These are phyloP conservation scores for Lentinula novae-zelandiae DNA, from an alignment of 1,284 basidiomycete genomes.

Conservation along the genomic window DNA sequence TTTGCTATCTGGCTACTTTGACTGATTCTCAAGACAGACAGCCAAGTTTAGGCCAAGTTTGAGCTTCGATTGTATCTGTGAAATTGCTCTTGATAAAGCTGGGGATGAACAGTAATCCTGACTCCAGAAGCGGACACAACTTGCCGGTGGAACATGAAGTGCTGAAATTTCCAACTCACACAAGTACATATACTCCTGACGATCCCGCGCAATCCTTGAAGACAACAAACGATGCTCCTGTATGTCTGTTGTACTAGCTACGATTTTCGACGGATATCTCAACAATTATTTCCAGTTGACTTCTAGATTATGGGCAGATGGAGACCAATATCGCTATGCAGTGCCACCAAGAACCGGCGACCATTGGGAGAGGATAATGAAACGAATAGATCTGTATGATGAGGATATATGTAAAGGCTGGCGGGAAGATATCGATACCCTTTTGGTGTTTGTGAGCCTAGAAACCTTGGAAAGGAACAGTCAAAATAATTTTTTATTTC, in stretches of 20 bases:
- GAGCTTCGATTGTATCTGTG: no score
- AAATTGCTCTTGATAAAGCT: background rate
- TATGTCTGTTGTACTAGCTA: no score
- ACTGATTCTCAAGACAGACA: no score
- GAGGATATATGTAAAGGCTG: constrained; percentile 17
- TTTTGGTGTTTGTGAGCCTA: constrained; percentile 19
- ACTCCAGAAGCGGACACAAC: background rate
- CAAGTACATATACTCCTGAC: no score
- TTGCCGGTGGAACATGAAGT: background rate
- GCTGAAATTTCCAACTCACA: background rate
- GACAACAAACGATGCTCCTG: no score
- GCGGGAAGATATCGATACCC: constrained; percentile 18
- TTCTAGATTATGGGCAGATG: constrained; percentile 1
- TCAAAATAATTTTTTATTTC: background rate
- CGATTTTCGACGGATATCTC: background rate
- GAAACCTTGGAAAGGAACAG: no score
- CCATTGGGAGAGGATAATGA: constrained; percentile 9
- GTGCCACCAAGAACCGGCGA: constrained; percentile 5
- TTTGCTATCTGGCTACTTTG: no score
- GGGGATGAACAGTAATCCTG: background rate
- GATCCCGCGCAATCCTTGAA: no score
- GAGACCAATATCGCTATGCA: constrained; percentile 5
- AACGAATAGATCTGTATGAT: constrained; percentile 12
- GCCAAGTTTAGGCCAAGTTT: no score
- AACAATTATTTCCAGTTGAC: background rate